Base-by-base conservation (phyloP, 2,329 filamentous ascomycete genomes). In the Niveomyces coronatus region DNA sequence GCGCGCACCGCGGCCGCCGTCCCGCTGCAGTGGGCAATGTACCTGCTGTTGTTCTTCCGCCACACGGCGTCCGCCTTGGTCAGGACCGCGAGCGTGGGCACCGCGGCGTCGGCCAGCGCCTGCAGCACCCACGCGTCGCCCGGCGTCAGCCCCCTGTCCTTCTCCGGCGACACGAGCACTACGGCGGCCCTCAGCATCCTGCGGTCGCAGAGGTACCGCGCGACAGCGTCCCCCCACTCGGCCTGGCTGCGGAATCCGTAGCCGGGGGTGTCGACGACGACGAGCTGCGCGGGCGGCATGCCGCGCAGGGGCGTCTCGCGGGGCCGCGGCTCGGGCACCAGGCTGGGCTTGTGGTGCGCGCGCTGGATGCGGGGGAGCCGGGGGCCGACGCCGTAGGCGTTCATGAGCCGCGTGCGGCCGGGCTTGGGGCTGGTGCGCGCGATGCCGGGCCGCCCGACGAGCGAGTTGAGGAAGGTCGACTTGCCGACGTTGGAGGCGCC, bases 401-500 rank as follows among this genome's bases (percentile, higher is more conserved):
- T 77, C 55, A 77, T 66, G 20, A 66, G 63, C 23, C 58, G 64
- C 2, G 74, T 77, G 48, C 63, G 67, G 9, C 74, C 74, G 1
- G 72, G 68, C 15, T 56, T 58, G 13, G 60, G 55, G 49, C 69
- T 71, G 17, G 70, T 69, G 33, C 64, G 60, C 10, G 73, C 73
- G 5, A 69, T 54, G 17, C 54, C 50, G 17, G 49, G 44, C 3
- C 50, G 46, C 23, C 79, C 79, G 3, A 80, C 74, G 23, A 94
- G 71, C 14, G 82, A 82, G 53, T 94, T 94, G 61, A 94, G 79
- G 48, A 93, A 82, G 13, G 85, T 85, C 2, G 85, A 91, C 57
- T 94, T 94, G 53, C 86, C 86, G 29, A 87, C 85, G 54, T 94
- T 94, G 47, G 85, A 87, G 50, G 88, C 86, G 30, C 86, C 86